Percentiles rank a stretch among this genome's conserved stretches.
These are phyloP conservation scores for Cubamyces lactineus DNA, from an alignment of 768 basidiomycete species.

Conservation along the genomic window DNA sequence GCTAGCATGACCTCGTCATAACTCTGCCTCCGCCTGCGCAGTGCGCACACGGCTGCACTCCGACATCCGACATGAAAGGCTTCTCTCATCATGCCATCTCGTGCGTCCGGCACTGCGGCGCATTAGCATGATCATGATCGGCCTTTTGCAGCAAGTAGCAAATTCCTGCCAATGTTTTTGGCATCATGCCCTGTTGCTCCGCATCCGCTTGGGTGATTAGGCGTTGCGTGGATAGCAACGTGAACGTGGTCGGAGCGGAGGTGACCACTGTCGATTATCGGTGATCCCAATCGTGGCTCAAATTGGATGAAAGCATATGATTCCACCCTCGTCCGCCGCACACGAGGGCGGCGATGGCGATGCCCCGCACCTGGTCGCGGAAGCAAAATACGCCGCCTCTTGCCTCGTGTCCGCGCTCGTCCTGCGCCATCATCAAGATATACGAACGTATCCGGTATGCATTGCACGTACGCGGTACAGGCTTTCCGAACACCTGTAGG, in stretches of 20 bases:
- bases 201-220: too few relatives aligned
- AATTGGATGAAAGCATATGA: neutral
- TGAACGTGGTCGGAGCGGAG: neutral
- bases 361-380: conserved; percentile 12
- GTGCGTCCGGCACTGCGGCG: conserved; percentile 5
- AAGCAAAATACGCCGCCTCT: conserved; percentile 10
- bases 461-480: neutral
- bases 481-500: neutral
- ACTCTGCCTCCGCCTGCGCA: neutral
- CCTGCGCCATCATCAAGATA: conserved; percentile 3
- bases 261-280: conserved; percentile 3
- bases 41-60: neutral
- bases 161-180: too few relatives aligned
- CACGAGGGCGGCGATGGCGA: neutral
- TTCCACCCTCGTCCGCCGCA: neutral
- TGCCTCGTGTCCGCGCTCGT: conserved; percentile 7
- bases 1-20: neutral
- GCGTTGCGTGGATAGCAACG: neutral
- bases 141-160: neutral
- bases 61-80: neutral
- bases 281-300: conserved; percentile 8
- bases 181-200: too few relatives aligned
- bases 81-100: neutral
- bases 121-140: neutral
- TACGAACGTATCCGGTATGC: too few relatives aligned